Evolutionary conservation across 495 filamentous ascomycete species (phyloP).

Genomic region (Tuber aestivum): DNA sequence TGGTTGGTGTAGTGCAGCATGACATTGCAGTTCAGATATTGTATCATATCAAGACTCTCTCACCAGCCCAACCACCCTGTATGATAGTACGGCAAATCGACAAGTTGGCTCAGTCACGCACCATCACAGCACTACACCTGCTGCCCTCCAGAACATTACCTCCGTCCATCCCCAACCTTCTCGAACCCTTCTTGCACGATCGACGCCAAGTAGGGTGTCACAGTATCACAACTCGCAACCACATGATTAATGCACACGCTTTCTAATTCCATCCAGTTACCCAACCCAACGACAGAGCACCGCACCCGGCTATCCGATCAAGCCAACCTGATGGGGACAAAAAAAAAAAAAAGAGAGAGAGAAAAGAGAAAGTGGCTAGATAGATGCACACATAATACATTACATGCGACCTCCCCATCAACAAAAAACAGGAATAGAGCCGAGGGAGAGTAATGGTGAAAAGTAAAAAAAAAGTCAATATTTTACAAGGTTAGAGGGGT

Average conservation of each 20-base stretch:
- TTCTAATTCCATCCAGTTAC: neutral
- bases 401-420: neutral
- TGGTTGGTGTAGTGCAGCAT: neutral
- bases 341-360: neutral
- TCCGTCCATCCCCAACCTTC: neutral
- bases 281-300: neutral
- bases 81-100: neutral
- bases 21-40: neutral
- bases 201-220: neutral
- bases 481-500: conserved; percentile 11
- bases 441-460: neutral
- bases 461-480: conserved; percentile 5
- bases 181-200: neutral
- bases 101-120: neutral
- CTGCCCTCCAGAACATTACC: neutral
- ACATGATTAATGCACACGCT: neutral
- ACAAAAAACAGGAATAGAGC: conserved; percentile 2
- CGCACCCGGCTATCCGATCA: conserved; percentile 1
- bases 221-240: neutral
- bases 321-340: conserved; percentile 1
- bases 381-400: neutral
- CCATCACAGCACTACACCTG: neutral
- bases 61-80: neutral
- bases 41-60: neutral
- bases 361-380: neutral